Evolutionary conservation across 208 protist species (phyloP), one percentile per base, ranked within the genome.

Genomic region (Pavlovales sp.): DNA sequence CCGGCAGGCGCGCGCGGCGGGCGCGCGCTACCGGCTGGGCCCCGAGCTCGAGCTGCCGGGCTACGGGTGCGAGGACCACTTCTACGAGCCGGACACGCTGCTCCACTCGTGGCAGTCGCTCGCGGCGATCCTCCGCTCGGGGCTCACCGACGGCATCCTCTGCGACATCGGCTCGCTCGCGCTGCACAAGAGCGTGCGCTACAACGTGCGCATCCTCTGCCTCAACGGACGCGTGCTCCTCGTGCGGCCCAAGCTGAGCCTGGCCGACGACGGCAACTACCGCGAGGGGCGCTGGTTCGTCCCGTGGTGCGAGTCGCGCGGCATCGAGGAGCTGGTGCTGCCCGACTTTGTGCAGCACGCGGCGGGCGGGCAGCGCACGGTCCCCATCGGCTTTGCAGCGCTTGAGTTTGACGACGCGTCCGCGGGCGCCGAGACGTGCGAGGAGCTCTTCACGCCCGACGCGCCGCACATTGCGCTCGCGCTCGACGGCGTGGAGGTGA

Each of bases 21-120:
- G 94, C n/a, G 90, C 83, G 36, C 76, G 84, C n/a, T 90, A 85
- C n/a, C 83, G 88, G 10, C 79, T 87, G 32, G 92, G 91, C 0
- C 94, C 94, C 0, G 94, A 95, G 90, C 90, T 95, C 20, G 92
- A 94, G 85, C 38, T 94, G 0, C 85, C 75, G 0, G 92, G 95
- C n/a, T 97, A 96, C 91, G 94, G 94, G 28, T 97, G 95, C 88
- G 93, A 96, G 87, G 95, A 97, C 90, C 93, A 95, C 67, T 97
- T 96, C 82, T 81, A 94, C 37, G 95, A 97, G 91, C 75, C 88
- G 46, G 95, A 96, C 90, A 96, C 94, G 42, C 90, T 93, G 46
- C 67, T 90, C 20, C 95, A 96, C 81, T 93, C 89, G 30, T 94
- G 91, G 91, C 41, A 94, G 80, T 79, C 75, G 76, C 46, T 92